Evolutionary conservation across 2,329 filamentous ascomycete species (phyloP), one percentile per base, ranked within the genome.

Genomic region (Ascochyta fabae): DNA sequence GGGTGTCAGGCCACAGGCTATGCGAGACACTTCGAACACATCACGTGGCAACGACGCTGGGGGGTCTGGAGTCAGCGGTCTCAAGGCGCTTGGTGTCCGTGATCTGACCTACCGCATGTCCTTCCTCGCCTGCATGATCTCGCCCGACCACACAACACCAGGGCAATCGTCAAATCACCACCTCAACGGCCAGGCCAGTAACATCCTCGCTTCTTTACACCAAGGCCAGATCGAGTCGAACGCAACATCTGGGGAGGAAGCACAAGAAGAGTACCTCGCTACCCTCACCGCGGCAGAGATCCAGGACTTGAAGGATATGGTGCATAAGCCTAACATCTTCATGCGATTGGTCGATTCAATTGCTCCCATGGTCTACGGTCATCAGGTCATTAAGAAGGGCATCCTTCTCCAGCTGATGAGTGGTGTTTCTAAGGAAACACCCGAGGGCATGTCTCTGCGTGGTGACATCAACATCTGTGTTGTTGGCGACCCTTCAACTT

Each of bases 381-480:
- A 99, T 73, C 92, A 95, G 59, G 92, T 97, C 53, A 94, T 99
- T 71, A 99, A 99, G 80, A 99, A 99, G 77, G 95, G 95, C 27
- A 81, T 99, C 23, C 84, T 99, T 7, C 83, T 99, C 38, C 95
- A 99, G 76, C 83, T 99, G 42, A 92, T 99, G 85, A 91, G 92
- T n/a, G 95, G 95, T 80, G 91, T 99, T 2, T 87, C 88, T 77
- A 99, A 99, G 76, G 85, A 86, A 22, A 99, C 95, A 0, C 85
- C 92, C 0, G 95, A 99, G 78, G 94, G 92, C 59, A 96, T 99
- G 92, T 87, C 93, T 61, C 84, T 99, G 39, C 88, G 95, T 84
- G 95, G 95, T 65, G 95, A 99, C 72, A 93, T 99, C 81, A 99
- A 99, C 79, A 96, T 99, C 60, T 99, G 95, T 77, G 91, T 99